phyloP scores from a whole-genome alignment of 1,139 yeast genomes.

The Suhomyces choctaworum region DNA sequence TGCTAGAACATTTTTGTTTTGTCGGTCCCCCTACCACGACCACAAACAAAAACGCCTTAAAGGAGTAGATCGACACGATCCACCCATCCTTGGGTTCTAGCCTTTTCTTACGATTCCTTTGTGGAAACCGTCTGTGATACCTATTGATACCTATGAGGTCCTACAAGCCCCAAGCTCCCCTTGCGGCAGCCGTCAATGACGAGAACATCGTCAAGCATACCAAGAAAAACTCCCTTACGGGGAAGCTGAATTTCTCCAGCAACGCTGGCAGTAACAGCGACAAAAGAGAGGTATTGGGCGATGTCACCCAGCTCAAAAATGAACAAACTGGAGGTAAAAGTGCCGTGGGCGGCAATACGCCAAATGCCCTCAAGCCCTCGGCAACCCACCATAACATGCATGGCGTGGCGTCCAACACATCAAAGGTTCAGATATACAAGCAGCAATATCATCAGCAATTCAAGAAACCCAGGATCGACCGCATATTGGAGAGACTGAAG shows the following conservation, averaged over 20 bases:
- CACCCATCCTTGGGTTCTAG: conserved; percentile 1
- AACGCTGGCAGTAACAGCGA: conserved; percentile 3
- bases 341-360: conserved; percentile 2
- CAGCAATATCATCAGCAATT: conserved; percentile 22
- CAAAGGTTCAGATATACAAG: conserved; percentile 25
- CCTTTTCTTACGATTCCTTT: no score
- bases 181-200: conserved; percentile 8
- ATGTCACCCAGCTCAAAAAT: conserved; percentile 26
- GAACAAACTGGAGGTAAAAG: conserved; percentile 7
- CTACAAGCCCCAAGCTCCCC: conserved; percentile 9
- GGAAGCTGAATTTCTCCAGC: conserved; percentile 3
- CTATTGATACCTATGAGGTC: conserved; percentile 11
- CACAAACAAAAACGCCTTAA: neutral
- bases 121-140: conserved; percentile 3
- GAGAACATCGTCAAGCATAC: conserved; percentile 10
- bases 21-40: neutral
- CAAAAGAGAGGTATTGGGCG: conserved; percentile 34
- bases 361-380: conserved; percentile 3
- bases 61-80: conserved; percentile 1
- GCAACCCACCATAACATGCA: conserved; percentile 11
- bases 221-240: conserved; percentile 4
- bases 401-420: conserved; percentile 13
- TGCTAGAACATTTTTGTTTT: conserved; percentile 3
- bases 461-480: conserved; percentile 27
- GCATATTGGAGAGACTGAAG: conserved; percentile 11